Conservation (phyloP, 139 green algal genomes). For the Asterochloris erici region DNA sequence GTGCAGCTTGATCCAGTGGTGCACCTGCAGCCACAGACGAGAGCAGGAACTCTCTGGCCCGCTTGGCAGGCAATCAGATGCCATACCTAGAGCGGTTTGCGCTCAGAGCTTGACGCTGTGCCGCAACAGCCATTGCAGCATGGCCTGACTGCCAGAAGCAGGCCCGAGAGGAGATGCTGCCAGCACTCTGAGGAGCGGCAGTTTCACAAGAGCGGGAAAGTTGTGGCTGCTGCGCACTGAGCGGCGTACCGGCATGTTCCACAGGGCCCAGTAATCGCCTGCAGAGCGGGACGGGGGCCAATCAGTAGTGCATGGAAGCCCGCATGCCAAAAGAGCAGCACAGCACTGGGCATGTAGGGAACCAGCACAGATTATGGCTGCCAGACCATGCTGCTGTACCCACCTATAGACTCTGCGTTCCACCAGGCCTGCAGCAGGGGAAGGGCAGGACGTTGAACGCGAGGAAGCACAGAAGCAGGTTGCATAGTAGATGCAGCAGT, state of each 20-base stretch:
- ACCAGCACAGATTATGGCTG: not conserved
- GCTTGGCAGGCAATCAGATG: too few relatives aligned
- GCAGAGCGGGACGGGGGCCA: too few relatives aligned
- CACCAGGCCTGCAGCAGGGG: constrained; percentile 76
- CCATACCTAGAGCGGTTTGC: too few relatives aligned
- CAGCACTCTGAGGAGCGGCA: too few relatives aligned
- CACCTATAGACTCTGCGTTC: constrained; percentile 83
- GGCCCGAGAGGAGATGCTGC: too few relatives aligned
- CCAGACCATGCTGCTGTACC: not conserved
- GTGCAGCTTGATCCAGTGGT: constrained; percentile 91
- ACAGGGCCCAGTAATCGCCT: constrained; percentile 86
- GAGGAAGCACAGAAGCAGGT: too few relatives aligned
- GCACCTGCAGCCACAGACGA: constrained; percentile 42
- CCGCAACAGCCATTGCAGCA: too few relatives aligned
- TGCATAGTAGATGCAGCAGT: too few relatives aligned
- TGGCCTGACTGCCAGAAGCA: too few relatives aligned
- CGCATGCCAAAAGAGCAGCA: too few relatives aligned
- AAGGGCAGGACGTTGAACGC: not conserved
- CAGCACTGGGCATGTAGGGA: not conserved
- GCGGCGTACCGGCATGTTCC: constrained; percentile 77
- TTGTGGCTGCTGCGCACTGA: constrained; percentile 46
- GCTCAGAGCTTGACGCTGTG: too few relatives aligned
- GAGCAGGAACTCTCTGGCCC: too few relatives aligned
- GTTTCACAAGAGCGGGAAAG: constrained; percentile 13
- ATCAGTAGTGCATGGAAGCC: not conserved